Conservation (phyloP, 2,329 filamentous ascomycete genomes). For the Falciphora oryzae region DNA sequence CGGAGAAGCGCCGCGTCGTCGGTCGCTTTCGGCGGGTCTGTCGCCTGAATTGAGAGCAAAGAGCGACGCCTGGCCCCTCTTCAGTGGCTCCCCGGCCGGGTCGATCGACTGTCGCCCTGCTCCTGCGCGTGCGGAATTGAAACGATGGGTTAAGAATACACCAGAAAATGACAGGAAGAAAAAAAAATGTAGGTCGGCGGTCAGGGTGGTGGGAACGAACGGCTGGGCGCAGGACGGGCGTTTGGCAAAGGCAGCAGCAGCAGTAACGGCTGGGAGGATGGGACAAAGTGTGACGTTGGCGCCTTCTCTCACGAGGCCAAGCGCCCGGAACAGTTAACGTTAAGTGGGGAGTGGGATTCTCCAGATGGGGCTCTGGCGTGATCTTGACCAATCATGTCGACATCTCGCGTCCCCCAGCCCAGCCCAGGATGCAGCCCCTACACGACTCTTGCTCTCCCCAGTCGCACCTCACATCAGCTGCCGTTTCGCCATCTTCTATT, state of each 20-base stretch:
- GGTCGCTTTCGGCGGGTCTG: neutral
- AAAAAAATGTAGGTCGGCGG: neutral
- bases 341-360: neutral
- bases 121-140: neutral
- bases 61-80: neutral
- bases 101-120: neutral
- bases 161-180: neutral
- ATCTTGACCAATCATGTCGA: neutral
- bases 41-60: neutral
- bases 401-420: too few species aligned
- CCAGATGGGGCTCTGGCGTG: neutral
- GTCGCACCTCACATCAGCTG: neutral
- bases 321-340: neutral
- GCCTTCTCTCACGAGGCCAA: neutral
- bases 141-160: neutral
- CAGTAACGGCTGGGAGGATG: neutral
- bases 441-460: neutral
- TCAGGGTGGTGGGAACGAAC: neutral
- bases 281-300: conserved; percentile 7
- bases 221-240: neutral
- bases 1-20: neutral
- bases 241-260: neutral
- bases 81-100: neutral
- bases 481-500: neutral
- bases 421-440: neutral